Evolutionary conservation across 1,284 basidiomycete species (phyloP).

Genomic region (Inonotus obliquus): DNA sequence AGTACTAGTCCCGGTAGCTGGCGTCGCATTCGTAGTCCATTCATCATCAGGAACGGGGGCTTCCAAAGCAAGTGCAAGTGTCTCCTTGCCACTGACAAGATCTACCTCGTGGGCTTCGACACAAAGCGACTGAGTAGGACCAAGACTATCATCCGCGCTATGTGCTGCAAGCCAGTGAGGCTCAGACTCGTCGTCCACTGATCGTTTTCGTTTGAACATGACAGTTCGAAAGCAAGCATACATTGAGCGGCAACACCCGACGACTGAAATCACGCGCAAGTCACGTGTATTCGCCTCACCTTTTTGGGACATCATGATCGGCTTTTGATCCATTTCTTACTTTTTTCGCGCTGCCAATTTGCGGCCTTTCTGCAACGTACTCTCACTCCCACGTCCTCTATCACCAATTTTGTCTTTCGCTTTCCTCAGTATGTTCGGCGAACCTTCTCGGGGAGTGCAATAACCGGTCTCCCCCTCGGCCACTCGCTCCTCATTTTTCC

Average conservation of each 20-base stretch:
- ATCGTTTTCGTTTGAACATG: constrained; percentile 1
- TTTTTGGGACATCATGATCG: neutral
- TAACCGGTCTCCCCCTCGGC: neutral
- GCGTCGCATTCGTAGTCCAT: constrained; percentile 6
- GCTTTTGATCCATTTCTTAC: neutral
- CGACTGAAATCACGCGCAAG: neutral
- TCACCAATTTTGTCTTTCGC: neutral
- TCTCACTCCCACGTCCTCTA: neutral
- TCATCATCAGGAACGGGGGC: constrained; percentile 34
- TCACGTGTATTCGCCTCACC: neutral
- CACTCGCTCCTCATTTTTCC: neutral
- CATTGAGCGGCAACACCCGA: neutral
- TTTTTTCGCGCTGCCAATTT: neutral
- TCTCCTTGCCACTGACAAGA: constrained; percentile 45
- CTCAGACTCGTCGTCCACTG: neutral
- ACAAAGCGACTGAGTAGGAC: constrained; percentile 31
- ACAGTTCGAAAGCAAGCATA: neutral
- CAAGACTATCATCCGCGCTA: neutral
- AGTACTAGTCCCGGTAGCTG: constrained; percentile 9
- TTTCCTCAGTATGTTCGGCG: neutral
- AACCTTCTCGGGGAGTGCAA: neutral
- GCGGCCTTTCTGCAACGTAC: neutral
- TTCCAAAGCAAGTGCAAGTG: constrained; percentile 37
- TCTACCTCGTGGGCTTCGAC: constrained; percentile 69
- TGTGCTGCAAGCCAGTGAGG: neutral